Evolutionary conservation across 73 alveolate genomes (phyloP).

Genomic region (Paramecium sexaurelia): DNA sequence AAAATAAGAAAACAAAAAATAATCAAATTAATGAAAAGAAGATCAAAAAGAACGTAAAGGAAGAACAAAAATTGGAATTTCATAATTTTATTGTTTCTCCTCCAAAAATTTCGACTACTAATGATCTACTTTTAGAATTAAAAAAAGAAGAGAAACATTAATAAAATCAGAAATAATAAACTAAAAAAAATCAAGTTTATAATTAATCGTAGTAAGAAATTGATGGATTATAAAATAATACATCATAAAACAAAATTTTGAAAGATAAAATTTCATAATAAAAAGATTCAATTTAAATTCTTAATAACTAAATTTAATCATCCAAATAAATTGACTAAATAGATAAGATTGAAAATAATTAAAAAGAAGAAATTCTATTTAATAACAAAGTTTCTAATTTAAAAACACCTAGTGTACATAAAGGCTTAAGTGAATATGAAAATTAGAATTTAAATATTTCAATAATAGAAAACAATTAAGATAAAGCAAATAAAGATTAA

Average conservation of each 20-base stretch:
- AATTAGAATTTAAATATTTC: no score
- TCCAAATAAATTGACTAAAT: neutral
- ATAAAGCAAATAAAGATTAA: no score
- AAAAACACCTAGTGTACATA: no score
- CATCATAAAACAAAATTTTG: neutral
- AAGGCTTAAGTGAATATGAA: no score
- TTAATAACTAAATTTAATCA: neutral
- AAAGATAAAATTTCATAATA: neutral
- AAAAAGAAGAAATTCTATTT: neutral
- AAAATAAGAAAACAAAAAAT: neutral
- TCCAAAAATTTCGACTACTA: neutral
- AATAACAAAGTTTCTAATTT: neutral
- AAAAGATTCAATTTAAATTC: neutral
- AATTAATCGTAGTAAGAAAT: neutral
- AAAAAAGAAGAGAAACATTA: neutral
- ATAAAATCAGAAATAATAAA: neutral
- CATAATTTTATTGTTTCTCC: neutral
- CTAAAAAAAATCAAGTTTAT: neutral
- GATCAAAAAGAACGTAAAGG: neutral
- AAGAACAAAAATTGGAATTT: neutral
- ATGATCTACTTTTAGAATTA: neutral
- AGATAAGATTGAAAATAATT: neutral
- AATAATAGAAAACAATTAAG: no score
- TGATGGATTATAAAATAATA: neutral
- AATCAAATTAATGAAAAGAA: neutral